phyloP scores from a whole-genome alignment of 345 rosid genomes.

The Viola odorata region DNA sequence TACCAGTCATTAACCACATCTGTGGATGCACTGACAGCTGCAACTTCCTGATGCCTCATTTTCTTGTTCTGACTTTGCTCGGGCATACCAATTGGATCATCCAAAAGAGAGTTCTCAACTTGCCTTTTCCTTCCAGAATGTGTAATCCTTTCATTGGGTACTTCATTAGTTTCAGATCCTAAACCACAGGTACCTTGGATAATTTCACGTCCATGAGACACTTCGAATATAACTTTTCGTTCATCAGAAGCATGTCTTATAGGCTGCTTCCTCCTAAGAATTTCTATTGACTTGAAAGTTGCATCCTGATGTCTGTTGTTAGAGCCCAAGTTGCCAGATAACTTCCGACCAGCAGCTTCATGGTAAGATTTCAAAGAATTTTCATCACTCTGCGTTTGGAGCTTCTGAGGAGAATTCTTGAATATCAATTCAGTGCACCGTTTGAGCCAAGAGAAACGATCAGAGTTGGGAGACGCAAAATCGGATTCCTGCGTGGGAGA shows the following conservation, averaged over 20 bases:
- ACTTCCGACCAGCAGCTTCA: slow-evolving; percentile 20
- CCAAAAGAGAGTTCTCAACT: slow-evolving; percentile 23
- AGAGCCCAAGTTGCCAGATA: slow-evolving; percentile 21
- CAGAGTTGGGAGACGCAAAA: slow-evolving; percentile 34
- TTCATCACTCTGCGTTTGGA: slow-evolving; percentile 23
- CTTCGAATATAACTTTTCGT: slow-evolving; percentile 48
- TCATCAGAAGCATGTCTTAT: slow-evolving; percentile 28
- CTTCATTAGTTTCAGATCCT: slow-evolving; percentile 23
- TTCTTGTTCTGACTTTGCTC: slow-evolving; percentile 38
- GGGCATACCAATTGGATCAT: slow-evolving; percentile 21
- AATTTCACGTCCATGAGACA: slow-evolving; percentile 28
- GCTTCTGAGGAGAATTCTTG: slow-evolving; percentile 51
- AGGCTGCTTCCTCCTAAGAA: slow-evolving; percentile 11
- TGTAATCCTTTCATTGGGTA: slow-evolving; percentile 24
- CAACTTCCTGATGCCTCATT: slow-evolving; percentile 42
- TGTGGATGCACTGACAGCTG: slow-evolving; percentile 22
- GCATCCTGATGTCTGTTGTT: slow-evolving; percentile 14
- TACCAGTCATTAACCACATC: slow-evolving; percentile 41
- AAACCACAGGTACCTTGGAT: slow-evolving; percentile 7
- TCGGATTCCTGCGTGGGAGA: slow-evolving; percentile 29
- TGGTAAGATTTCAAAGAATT: slow-evolving; percentile 23
- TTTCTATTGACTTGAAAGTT: slow-evolving; percentile 12
- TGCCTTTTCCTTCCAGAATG: slow-evolving; percentile 57
- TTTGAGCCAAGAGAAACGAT: slow-evolving; percentile 76
- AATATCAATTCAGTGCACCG: slow-evolving; percentile 59